Evolutionary conservation across 805 yeast genomes (phyloP), one percentile per base, ranked within the genome.

Genomic region (Yamadazyma insecticola): DNA sequence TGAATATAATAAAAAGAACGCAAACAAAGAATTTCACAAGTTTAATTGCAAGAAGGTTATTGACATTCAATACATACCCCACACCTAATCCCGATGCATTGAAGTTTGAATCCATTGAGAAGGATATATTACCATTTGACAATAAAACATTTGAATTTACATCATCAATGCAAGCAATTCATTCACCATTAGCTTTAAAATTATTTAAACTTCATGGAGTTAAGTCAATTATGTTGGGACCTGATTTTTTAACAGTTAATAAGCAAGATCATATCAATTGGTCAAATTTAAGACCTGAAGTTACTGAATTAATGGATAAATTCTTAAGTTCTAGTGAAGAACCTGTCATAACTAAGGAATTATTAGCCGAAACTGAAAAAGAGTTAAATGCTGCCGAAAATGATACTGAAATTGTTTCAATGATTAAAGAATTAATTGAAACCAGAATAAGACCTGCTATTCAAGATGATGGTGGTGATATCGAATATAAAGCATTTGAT

Each of bases 381-480:
- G 65, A 64, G 24, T 74, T 71, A 4, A 55, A 54, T 8, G 90
- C 78, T 24, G 57, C 52, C 16, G 95, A 81, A 28, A 57, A 60
- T 22, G 71, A 64, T 39, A 45, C 54, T 18, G 97, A 90, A 58
- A 75, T 87, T 2, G 82, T 87, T 26, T 78, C 84, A 18, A 82
- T 89, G 82, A 87, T 92, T 49, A 84, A 87, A 47, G 97, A 92
- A 52, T 70, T 92, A 35, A 81, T 94, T 35, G 94, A 84, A 39
- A 92, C 98, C 2, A 78, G 97, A 53, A 89, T 92, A 30, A 79
- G 96, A 51, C 99, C 99, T 1, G 96, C 97, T 1, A 88, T 92
- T 36, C 95, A 88, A 62, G 99, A 92, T 50, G 99, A 92, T 50
- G 99, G 99, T 40, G 99, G 99, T 20, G 97, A 92, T 51, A 80